Percentiles rank a stretch among this genome's conserved stretches.
Evolutionary conservation across 257 asterid species (phyloP).

Genomic region (Craterostigma plantagineum): DNA sequence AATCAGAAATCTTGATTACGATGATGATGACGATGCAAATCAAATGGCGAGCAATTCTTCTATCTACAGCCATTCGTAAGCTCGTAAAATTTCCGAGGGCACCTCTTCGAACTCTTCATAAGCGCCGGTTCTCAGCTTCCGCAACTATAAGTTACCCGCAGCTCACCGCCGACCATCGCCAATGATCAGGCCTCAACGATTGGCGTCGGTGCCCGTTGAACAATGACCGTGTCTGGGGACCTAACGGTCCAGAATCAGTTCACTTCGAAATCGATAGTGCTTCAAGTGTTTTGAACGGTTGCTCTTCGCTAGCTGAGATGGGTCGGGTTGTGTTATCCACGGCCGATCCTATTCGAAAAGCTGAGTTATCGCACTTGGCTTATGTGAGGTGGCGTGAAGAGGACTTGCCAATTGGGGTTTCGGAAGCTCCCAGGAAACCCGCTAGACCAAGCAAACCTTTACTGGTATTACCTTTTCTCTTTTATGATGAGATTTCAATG

Average conservation of each 20-base stretch:
- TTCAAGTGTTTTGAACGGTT: slow-evolving; percentile 12
- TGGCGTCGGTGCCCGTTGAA: slow-evolving; percentile 66
- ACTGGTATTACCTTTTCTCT: slow-evolving; percentile 22
- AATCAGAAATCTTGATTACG: too few relatives aligned
- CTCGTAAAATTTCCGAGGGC: too few relatives aligned
- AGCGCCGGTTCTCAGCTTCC: too few relatives aligned
- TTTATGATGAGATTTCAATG: not conserved
- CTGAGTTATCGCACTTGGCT: slow-evolving; percentile 64
- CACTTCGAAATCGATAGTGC: slow-evolving; percentile 5
- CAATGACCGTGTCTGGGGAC: slow-evolving; percentile 62
- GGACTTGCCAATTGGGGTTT: slow-evolving; percentile 55
- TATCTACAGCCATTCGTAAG: too few relatives aligned
- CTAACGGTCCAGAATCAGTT: slow-evolving; percentile 37
- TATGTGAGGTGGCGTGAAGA: slow-evolving; percentile 45
- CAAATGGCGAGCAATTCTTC: too few relatives aligned
- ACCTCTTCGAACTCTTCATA: too few relatives aligned
- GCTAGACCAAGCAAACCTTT: slow-evolving; percentile 72
- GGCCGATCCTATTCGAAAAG: slow-evolving; percentile 53
- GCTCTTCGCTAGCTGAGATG: slow-evolving; percentile 77
- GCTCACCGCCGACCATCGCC: slow-evolving; percentile 13
- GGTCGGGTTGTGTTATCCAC: slow-evolving; percentile 59
- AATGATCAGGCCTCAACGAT: slow-evolving; percentile 65
- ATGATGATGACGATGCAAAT: too few relatives aligned
- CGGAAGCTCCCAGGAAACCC: slow-evolving; percentile 39
- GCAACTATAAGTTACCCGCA: too few relatives aligned